Percentiles rank a stretch among this genome's conserved stretches.
phyloP scores from a whole-genome alignment of 192 early-diverging fungal genomes.

The Umbelopsis isabellina region DNA sequence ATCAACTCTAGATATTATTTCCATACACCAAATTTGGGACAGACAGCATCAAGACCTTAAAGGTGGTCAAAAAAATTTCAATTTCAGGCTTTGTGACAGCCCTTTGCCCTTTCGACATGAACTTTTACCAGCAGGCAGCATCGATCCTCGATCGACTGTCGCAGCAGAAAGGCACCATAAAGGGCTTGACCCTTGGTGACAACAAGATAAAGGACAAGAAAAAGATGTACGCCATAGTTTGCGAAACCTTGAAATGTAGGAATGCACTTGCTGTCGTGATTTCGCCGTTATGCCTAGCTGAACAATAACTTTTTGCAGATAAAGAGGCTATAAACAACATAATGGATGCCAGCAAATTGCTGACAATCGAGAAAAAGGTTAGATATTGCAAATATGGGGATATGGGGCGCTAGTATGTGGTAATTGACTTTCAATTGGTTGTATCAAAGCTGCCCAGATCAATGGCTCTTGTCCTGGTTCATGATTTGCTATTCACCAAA shows the following conservation, averaged over 20 bases:
- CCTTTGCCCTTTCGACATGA: constrained; percentile 39
- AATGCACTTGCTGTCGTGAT: not conserved
- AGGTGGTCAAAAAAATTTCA: not conserved
- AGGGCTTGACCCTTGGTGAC: constrained; percentile 73
- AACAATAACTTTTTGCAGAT: constrained; percentile 38
- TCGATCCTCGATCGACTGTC: constrained; percentile 75
- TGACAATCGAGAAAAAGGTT: constrained; percentile 56
- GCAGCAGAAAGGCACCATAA: constrained; percentile 76
- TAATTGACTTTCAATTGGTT: constrained; percentile 6
- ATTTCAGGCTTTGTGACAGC: no score
- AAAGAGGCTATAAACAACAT: constrained; percentile 52
- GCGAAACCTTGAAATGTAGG: constrained; percentile 88
- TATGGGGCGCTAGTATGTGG: not conserved
- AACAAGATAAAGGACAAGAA: constrained; percentile 75
- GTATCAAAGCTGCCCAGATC: constrained; percentile 27
- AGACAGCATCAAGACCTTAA: no score
- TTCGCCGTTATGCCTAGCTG: not conserved
- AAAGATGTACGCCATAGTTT: constrained; percentile 85
- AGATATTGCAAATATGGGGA: not conserved
- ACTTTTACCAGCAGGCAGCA: constrained; percentile 77
- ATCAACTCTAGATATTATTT: no score
- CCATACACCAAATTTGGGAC: no score
- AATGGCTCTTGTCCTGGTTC: constrained; percentile 64
- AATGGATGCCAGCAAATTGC: constrained; percentile 52
- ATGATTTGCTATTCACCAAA: constrained; percentile 83